Conservation (phyloP, 1,284 basidiomycete species). For the Melampsora americana region DNA sequence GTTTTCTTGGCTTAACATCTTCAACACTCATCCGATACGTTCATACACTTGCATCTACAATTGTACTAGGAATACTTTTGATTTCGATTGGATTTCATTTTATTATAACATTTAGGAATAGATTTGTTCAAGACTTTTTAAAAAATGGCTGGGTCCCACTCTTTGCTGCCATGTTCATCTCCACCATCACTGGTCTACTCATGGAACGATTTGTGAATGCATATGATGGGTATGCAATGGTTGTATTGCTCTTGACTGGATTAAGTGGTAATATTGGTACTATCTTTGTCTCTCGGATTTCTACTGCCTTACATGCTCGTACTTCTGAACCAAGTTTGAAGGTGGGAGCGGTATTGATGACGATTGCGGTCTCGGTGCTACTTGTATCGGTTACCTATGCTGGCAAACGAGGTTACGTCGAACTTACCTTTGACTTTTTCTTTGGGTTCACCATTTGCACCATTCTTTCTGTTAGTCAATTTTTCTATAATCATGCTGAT, state of each 20-base stretch:
- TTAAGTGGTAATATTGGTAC: constrained; percentile 83
- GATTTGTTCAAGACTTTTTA: constrained; percentile 67
- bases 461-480: constrained; percentile 68
- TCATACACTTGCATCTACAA: constrained; percentile 55
- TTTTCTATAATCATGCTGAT: constrained; percentile 59
- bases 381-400: constrained; percentile 1
- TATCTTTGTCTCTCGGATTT: constrained; percentile 84
- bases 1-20: constrained; percentile 54
- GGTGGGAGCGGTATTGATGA: constrained; percentile 18
- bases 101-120: constrained; percentile 63
- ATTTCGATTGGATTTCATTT: constrained; percentile 63
- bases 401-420: constrained; percentile 33
- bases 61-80: constrained; percentile 65
- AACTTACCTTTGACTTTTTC: constrained; percentile 57
- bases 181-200: constrained; percentile 83
- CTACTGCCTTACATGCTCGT: constrained; percentile 69
- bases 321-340: constrained; percentile 46
- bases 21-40: constrained; percentile 53
- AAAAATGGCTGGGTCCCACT: constrained; percentile 84
- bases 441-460: constrained; percentile 66
- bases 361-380: not conserved
- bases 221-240: constrained; percentile 80
- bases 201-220: constrained; percentile 81
- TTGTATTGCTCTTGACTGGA: constrained; percentile 84
- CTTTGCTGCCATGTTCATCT: constrained; percentile 86